phyloP scores from a whole-genome alignment of 2,329 filamentous ascomycete genomes.

The Talaromyces sp. region DNA sequence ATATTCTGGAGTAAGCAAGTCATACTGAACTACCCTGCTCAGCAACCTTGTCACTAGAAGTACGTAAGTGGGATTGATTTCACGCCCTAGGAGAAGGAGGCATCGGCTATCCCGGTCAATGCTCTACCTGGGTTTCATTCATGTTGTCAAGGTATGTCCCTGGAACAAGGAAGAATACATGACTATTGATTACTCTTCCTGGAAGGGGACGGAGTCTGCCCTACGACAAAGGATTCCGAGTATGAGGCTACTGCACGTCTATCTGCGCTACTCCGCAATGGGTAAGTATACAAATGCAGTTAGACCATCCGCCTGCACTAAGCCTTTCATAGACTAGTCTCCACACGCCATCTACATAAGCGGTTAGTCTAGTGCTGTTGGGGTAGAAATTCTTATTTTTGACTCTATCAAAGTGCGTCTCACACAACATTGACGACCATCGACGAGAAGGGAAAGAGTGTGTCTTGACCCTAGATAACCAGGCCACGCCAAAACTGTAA shows the following conservation, averaged over 20 bases:
- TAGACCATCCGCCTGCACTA: not conserved
- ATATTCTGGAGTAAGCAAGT: not conserved
- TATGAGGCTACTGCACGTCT: not conserved
- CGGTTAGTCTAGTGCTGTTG: not conserved
- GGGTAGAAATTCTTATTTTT: constrained; percentile 5
- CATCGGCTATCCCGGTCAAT: constrained; percentile 1
- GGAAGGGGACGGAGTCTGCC: not conserved
- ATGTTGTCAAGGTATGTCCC: not conserved
- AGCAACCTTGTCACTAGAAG: not conserved
- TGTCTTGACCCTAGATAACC: not conserved
- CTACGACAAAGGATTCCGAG: not conserved
- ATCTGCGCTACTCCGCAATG: not conserved
- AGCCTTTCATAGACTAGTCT: constrained; percentile 20
- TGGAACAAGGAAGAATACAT: not conserved
- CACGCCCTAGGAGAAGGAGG: not conserved
- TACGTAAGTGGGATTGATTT: too few relatives aligned
- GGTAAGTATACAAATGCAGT: constrained; percentile 12
- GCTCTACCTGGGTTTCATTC: not conserved
- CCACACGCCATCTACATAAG: constrained; percentile 19
- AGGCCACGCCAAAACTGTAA: not conserved
- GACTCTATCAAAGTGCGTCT: constrained; percentile 1
- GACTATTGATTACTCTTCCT: not conserved
- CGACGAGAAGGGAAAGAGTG: not conserved
- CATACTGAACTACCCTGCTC: not conserved
- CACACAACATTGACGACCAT: not conserved